Base-by-base conservation (phyloP, 352 stramenopile species). In the Phytophthora crassamura region DNA sequence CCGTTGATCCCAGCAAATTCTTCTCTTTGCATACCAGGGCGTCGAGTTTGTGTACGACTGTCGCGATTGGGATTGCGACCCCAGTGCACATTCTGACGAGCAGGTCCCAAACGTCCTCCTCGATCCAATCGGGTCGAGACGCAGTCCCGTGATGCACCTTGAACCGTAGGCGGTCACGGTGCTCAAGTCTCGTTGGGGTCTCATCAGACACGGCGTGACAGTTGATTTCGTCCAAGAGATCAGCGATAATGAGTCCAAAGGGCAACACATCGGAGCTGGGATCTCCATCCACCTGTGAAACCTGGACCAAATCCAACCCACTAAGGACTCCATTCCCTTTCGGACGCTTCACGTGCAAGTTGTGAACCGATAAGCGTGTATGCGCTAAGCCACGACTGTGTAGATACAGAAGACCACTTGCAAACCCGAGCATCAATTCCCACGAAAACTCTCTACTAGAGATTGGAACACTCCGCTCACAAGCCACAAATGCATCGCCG, bases 401-500 rank as follows among this genome's bases (percentile, higher is more conserved):
- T 15, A 58, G 9, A 15, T 48, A 58, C 5, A 2, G 18, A 16
- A 58, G 20, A 28, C 36, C 50, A 38, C 22, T 25, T 12, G 36
- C 50, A 25, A 16, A 32, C 18, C 25, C 34, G 3, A 58, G 25
- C 20, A 48, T 25, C 20, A 12, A 12, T 5, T n/a, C 6, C 50
- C 36, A 48, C 18, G 35, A 22, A 16, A 57, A 45, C 2, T 4
- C 14, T 36, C 20, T 40, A 15, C 20, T 30, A 7, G 14, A 9
- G 11, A 58, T 38, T 25, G 14, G 14, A 8, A n/a, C 4, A 16
- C 20, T 48, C 30, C 20, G 9, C n/a, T 36, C 36, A 22, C 47
- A 22, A 10, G 39, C 39, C 12, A 58, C n/a, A 22, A 58, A 43
- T 10, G 50, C n/a, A 8, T 25, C 28, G 4, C 63, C 53, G 11